A percentile compares a stretch with the other conserved stretches of the same genome.
Conservation (phyloP, 371 early-diverging fungal genomes). For the Syncephalastrum contaminatum region DNA sequence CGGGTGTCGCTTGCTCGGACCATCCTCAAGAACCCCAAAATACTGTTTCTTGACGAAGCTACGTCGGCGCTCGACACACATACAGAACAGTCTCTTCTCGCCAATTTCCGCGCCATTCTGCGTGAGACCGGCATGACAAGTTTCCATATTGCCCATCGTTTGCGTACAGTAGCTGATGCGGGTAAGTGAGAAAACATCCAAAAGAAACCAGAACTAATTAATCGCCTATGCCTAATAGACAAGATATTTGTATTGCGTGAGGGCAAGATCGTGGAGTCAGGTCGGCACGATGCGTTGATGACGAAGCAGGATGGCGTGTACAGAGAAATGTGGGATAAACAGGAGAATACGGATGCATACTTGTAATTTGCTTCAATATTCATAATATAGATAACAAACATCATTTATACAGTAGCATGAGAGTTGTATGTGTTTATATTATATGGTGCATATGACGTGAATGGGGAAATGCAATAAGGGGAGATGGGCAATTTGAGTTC, state of each 20-base stretch:
- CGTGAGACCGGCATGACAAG: conserved; percentile 64
- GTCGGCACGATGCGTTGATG: conserved; percentile 71
- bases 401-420: too few relatives aligned
- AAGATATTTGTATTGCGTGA: conserved; percentile 75
- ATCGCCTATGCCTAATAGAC: conserved; percentile 32
- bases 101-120: conserved; percentile 72
- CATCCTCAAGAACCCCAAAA: conserved; percentile 75
- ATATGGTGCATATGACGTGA: too few relatives aligned
- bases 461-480: too few relatives aligned
- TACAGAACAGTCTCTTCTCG: conserved; percentile 84
- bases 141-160: conserved; percentile 78
- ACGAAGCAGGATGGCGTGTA: conserved; percentile 66
- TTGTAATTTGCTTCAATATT: conserved; percentile 2
- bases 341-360: conserved; percentile 46
- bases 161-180: conserved; percentile 77
- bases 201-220: neutral
- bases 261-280: conserved; percentile 64
- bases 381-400: too few relatives aligned
- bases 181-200: conserved; percentile 36
- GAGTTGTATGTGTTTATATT: too few relatives aligned
- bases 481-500: too few relatives aligned
- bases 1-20: conserved; percentile 89
- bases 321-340: conserved; percentile 83
- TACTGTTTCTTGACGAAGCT: conserved; percentile 79
- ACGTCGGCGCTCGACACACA: conserved; percentile 66